Conservation (phyloP, 306 rosid species). For the Lathyrus aphaca region DNA sequence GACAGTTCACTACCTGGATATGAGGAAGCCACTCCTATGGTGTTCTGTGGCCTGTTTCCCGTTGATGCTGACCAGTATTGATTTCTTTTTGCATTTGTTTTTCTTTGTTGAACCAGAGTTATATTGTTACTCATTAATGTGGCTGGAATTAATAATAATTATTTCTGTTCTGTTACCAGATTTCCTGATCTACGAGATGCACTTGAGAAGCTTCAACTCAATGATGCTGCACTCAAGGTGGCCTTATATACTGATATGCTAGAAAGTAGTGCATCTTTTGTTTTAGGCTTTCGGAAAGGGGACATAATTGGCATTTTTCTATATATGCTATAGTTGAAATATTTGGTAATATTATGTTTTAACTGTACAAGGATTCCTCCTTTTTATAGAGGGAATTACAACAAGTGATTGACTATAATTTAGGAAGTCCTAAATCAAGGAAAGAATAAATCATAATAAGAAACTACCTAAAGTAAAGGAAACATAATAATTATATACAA, state of each 20-base stretch:
- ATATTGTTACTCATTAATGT: slow-evolving; percentile 7
- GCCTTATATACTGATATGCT: slow-evolving; percentile 32
- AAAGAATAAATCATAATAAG: too few relatives aligned
- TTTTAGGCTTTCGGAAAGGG: slow-evolving; percentile 24
- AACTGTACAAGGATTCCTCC: too few relatives aligned
- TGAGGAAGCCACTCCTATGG: slow-evolving; percentile 94
- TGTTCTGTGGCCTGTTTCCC: slow-evolving; percentile 95
- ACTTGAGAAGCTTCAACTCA: slow-evolving; percentile 94
- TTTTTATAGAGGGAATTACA: too few relatives aligned
- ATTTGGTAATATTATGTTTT: too few relatives aligned
- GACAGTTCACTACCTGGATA: slow-evolving; percentile 85
- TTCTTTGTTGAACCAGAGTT: slow-evolving; percentile 25
- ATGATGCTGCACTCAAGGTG: slow-evolving; percentile 96
- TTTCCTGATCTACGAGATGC: slow-evolving; percentile 95
- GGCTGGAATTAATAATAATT: slow-evolving; percentile 31
- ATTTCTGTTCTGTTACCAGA: slow-evolving; percentile 47
- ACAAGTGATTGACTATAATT: too few relatives aligned
- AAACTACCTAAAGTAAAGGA: too few relatives aligned
- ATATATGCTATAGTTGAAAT: neutral
- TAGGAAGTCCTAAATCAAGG: too few relatives aligned
- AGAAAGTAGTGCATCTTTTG: slow-evolving; percentile 32
- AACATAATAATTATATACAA: too few relatives aligned
- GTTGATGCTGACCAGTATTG: slow-evolving; percentile 96
- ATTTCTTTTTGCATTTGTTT: slow-evolving; percentile 44
- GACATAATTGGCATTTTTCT: slow-evolving; percentile 20